Conservation (phyloP, 176 grass and related monocot species). For the Carex scoparia region DNA sequence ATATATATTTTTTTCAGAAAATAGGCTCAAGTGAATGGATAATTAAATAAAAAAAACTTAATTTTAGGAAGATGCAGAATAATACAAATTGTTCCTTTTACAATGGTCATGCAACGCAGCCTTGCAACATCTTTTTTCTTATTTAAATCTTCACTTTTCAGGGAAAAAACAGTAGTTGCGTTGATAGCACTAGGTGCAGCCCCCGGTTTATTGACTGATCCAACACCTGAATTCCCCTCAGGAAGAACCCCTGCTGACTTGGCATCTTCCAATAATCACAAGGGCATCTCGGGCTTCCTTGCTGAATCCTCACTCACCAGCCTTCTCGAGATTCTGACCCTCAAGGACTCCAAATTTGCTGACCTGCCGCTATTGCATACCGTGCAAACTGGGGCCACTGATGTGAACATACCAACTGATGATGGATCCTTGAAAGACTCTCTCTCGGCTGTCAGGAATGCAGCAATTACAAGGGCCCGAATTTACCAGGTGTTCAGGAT, state of each 20-base stretch:
- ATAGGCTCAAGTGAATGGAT: neutral
- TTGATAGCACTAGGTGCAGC: conserved; percentile 73
- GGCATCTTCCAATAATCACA: conserved; percentile 82
- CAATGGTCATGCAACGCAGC: neutral
- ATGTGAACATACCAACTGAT: conserved; percentile 4
- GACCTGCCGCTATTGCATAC: neutral
- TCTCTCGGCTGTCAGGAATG: conserved; percentile 77
- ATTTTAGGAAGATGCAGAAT: neutral
- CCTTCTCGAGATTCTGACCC: conserved; percentile 62
- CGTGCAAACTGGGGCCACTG: neutral
- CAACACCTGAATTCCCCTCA: conserved; percentile 62
- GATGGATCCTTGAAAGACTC: conserved; percentile 74
- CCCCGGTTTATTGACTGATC: conserved; percentile 83
- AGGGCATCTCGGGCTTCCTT: conserved; percentile 91
- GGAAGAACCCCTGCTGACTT: conserved; percentile 95
- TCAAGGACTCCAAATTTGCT: conserved; percentile 46
- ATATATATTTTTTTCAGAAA: neutral
- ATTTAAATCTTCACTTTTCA: conserved; percentile 38
- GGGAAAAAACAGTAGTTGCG: conserved; percentile 72
- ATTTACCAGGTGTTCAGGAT: conserved; percentile 90
- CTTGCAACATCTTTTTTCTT: conserved; percentile 23
- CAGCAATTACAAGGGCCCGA: conserved; percentile 30
- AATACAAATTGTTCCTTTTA: neutral
- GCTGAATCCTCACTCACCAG: conserved; percentile 82
- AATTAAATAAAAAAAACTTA: conserved; percentile 3